These are phyloP conservation scores for Exophiala sp. DNA, from an alignment of 2,329 filamentous ascomycete species.

Conservation along the genomic window DNA sequence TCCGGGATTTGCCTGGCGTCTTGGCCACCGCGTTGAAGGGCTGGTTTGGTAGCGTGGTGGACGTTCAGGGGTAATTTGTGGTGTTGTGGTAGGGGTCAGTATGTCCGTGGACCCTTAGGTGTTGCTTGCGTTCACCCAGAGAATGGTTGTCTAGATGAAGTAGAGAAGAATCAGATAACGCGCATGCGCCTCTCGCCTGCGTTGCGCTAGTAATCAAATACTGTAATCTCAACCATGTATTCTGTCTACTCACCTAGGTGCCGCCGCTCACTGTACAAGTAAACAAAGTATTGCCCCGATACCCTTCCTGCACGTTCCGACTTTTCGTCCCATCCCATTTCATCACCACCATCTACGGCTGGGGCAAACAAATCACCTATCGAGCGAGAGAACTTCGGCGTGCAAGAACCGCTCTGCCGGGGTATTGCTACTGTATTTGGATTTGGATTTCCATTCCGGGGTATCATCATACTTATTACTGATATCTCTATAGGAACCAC, in stretches of 20 bases:
- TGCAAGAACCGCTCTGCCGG: neutral
- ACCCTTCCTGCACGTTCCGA: conserved; percentile 2
- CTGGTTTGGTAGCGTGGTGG: conserved; percentile 77
- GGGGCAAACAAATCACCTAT: neutral
- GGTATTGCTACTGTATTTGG: neutral
- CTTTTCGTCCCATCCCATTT: neutral
- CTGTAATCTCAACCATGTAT: too few species aligned
- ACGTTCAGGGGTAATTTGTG: too few species aligned
- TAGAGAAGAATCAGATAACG: too few species aligned
- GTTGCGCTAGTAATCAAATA: too few species aligned
- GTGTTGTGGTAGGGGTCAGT: too few species aligned
- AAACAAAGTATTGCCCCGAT: neutral
- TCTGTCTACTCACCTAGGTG: too few species aligned
- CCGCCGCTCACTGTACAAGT: too few species aligned
- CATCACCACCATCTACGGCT: neutral
- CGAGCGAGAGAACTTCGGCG: neutral
- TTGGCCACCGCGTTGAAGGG: conserved; percentile 83
- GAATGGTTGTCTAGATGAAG: too few species aligned
- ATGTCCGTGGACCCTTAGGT: too few species aligned
- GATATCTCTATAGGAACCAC: too few species aligned
- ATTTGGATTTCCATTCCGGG: neutral
- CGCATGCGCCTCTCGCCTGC: too few species aligned
- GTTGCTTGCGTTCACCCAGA: too few species aligned
- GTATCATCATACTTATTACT: neutral
- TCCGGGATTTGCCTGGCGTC: conserved; percentile 83